These are phyloP conservation scores for Micromonas pusilla DNA, from an alignment of 139 green algal genomes.

Conservation along the genomic window DNA sequence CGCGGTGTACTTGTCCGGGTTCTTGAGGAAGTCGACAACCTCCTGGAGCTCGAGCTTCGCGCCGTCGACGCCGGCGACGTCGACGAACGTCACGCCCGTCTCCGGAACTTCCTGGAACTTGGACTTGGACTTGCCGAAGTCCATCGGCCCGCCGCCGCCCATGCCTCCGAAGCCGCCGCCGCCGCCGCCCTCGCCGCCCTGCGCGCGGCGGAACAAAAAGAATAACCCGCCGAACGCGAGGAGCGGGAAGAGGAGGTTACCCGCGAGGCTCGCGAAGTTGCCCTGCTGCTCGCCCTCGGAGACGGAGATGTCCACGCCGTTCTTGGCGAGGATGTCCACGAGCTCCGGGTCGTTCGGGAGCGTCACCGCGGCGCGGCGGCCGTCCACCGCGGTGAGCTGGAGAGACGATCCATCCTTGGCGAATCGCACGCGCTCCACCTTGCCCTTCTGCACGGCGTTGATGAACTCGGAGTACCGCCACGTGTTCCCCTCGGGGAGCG, in stretches of 20 bases:
- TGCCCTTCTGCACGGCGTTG: constrained; percentile 76
- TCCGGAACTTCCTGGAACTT: constrained; percentile 99
- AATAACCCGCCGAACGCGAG: constrained; percentile 96
- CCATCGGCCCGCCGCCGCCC: constrained; percentile 84
- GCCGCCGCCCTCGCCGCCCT: constrained; percentile 34
- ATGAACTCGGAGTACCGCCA: constrained; percentile 98
- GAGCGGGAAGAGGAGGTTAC: constrained; percentile 98
- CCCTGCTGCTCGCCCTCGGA: constrained; percentile 79
- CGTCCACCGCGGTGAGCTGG: constrained; percentile 72
- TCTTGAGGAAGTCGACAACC: constrained; percentile 97
- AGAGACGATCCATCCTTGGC: constrained; percentile 87
- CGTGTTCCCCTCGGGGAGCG: constrained; percentile 88
- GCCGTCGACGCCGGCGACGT: constrained; percentile 93
- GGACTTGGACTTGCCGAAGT: constrained; percentile 93
- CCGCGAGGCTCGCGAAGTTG: constrained; percentile 88
- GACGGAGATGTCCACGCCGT: constrained; percentile 88
- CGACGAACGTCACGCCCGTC: constrained; percentile 93
- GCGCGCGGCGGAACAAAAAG: constrained; percentile 85
- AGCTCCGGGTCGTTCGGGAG: constrained; percentile 85
- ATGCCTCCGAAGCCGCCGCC: constrained; percentile 43
- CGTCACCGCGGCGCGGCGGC: constrained; percentile 61
- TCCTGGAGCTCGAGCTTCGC: constrained; percentile 98
- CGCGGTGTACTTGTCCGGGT: constrained; percentile 88
- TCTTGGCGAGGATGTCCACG: constrained; percentile 82
- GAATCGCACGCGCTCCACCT: constrained; percentile 97